A percentile compares a stretch with the other conserved stretches of the same genome.
phyloP scores from a whole-genome alignment of 345 rosid genomes.

The Excoecaria cochinchinensis region DNA sequence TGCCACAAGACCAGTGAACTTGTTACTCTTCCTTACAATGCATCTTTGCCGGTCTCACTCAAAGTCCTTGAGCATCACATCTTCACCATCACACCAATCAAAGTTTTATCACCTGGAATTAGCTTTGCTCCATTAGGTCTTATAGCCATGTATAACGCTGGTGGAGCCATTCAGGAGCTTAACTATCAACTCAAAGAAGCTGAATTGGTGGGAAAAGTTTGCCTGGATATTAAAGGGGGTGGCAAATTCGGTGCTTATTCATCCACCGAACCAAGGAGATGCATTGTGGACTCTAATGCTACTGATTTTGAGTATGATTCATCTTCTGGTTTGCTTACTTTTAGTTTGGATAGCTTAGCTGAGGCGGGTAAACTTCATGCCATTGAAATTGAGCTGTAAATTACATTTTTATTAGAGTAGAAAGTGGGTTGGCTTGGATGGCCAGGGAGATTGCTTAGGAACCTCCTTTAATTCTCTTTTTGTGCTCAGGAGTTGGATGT shows the following conservation, averaged over 20 bases:
- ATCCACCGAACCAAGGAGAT: slow-evolving; percentile 64
- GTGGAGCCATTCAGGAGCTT: slow-evolving; percentile 76
- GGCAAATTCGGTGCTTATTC: slow-evolving; percentile 79
- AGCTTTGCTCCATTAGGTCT: slow-evolving; percentile 83
- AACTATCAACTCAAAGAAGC: slow-evolving; percentile 43
- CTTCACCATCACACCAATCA: slow-evolving; percentile 64
- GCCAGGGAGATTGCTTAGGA: background rate
- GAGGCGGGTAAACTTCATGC: slow-evolving; percentile 48
- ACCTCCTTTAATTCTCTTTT: background rate
- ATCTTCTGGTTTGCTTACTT: slow-evolving; percentile 47
- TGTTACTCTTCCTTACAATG: slow-evolving; percentile 52
- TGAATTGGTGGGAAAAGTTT: slow-evolving; percentile 47
- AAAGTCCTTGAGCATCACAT: slow-evolving; percentile 66
- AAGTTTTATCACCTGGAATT: slow-evolving; percentile 49
- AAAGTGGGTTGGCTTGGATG: background rate
- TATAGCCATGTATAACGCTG: slow-evolving; percentile 75
- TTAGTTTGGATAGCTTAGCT: slow-evolving; percentile 45
- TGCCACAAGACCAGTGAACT: slow-evolving; percentile 52
- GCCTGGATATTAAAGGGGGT: slow-evolving; percentile 66
- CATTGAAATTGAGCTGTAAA: slow-evolving; percentile 45
- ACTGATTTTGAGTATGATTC: slow-evolving; percentile 50
- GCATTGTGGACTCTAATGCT: slow-evolving; percentile 48
- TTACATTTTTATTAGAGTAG: background rate
- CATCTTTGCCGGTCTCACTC: slow-evolving; percentile 70
- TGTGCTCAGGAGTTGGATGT: background rate